Evolutionary conservation across 169 alveolate species (phyloP).

Genomic region (Plasmodium knowlesi): DNA sequence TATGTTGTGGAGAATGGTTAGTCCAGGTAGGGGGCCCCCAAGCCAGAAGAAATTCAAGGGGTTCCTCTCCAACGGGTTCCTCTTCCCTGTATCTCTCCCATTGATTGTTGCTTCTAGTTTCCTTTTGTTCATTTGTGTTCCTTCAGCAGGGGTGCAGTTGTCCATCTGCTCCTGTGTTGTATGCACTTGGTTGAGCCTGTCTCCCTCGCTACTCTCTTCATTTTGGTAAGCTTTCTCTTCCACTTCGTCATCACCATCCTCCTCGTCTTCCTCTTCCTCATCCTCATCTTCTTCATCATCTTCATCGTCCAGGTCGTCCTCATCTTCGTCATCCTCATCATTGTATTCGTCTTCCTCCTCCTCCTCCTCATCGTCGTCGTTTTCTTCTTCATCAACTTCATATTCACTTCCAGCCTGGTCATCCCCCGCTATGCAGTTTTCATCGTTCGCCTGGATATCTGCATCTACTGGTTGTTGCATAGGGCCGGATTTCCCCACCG

Average conservation of each 20-base stretch:
- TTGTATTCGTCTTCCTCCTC: slow-evolving; percentile 17
- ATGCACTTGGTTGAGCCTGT: background rate
- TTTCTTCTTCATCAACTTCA: no score
- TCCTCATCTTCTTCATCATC: slow-evolving; percentile 8
- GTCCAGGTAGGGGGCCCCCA: slow-evolving; percentile 75
- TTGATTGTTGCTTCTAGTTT: background rate
- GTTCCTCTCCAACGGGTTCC: slow-evolving; percentile 19
- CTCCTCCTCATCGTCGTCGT: background rate
- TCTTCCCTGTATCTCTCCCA: background rate
- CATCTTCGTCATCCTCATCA: background rate
- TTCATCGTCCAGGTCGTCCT: background rate
- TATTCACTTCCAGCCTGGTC: background rate
- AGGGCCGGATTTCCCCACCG: background rate
- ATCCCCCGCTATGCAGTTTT: background rate
- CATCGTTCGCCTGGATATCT: background rate
- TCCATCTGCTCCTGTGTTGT: background rate
- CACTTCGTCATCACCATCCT: background rate
- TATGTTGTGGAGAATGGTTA: slow-evolving; percentile 63
- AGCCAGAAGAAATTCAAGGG: slow-evolving; percentile 66
- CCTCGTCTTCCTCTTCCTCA: background rate
- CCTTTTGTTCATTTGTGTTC: background rate
- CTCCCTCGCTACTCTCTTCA: background rate
- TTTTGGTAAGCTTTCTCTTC: background rate
- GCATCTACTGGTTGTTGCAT: background rate
- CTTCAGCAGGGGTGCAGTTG: background rate